Conservation (phyloP, 2,329 filamentous ascomycete species). For the Paracorniculantispora psalliotae region DNA sequence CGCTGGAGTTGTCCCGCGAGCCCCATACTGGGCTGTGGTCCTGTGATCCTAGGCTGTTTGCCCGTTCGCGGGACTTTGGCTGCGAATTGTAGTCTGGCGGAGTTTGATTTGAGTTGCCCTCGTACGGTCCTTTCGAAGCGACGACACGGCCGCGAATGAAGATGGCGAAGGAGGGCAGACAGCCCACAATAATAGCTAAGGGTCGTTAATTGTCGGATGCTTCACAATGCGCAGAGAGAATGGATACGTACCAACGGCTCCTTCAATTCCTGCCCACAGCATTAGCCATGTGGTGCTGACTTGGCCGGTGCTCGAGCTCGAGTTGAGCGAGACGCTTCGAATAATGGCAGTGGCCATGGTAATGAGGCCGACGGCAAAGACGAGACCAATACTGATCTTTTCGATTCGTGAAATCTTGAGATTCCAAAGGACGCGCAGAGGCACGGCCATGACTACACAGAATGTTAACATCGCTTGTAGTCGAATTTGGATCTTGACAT, state of each 20-base stretch:
- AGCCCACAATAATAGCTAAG: slow-evolving; percentile 18
- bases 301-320: slow-evolving; percentile 14
- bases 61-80: slow-evolving; percentile 10
- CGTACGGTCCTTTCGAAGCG: slow-evolving; percentile 11
- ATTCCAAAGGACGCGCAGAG: slow-evolving; percentile 17
- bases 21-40: slow-evolving; percentile 10
- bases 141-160: slow-evolving; percentile 17
- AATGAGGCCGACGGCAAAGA: slow-evolving; percentile 17
- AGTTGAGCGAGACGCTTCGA: slow-evolving; percentile 17
- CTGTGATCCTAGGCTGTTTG: slow-evolving; percentile 8
- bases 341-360: slow-evolving; percentile 20
- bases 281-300: slow-evolving; percentile 20
- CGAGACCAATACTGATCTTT: slow-evolving; percentile 17
- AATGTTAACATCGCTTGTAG: neutral
- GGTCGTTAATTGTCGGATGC: neutral
- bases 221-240: neutral
- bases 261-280: slow-evolving; percentile 19
- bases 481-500: neutral
- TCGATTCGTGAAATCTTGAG: slow-evolving; percentile 16
- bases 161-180: slow-evolving; percentile 18
- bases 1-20: slow-evolving; percentile 13
- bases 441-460: slow-evolving; percentile 18
- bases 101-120: slow-evolving; percentile 11
- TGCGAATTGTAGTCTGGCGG: slow-evolving; percentile 6
- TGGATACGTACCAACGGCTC: slow-evolving; percentile 16